A percentile compares a stretch with the other conserved stretches of the same genome.
Evolutionary conservation across 2,329 filamentous ascomycete genomes (phyloP).

Genomic region (Fonsecaea nubica): DNA sequence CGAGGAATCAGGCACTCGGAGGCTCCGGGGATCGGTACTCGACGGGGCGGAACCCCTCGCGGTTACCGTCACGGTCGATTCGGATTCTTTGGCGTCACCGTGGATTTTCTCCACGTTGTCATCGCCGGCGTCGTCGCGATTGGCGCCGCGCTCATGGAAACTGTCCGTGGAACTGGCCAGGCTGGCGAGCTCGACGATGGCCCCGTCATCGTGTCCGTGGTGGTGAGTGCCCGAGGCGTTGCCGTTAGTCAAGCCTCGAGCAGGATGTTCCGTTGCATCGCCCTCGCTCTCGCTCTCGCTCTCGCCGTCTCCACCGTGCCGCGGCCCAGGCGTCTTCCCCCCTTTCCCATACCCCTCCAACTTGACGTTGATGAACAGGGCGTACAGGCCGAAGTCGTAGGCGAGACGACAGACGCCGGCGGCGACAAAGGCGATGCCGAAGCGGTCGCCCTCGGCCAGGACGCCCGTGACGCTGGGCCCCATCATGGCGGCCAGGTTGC

Average conservation of each 20-base stretch:
- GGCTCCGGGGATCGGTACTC: background rate
- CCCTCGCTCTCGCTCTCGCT: no score
- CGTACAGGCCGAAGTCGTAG: constrained; percentile 66
- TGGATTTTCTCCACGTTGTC: background rate
- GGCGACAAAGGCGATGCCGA: constrained; percentile 68
- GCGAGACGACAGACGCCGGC: constrained; percentile 61
- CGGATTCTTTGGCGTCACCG: constrained; percentile 1
- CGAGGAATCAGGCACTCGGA: background rate
- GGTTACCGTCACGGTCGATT: background rate
- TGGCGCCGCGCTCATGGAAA: no score
- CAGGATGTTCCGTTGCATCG: background rate
- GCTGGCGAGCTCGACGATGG: constrained; percentile 29
- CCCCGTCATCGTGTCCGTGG: constrained; percentile 21
- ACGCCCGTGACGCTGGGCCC: constrained; percentile 64
- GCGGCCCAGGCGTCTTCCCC: constrained; percentile 37
- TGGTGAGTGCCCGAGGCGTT: background rate
- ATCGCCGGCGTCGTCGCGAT: background rate
- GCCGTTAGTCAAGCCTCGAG: background rate
- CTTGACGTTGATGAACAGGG: constrained; percentile 65
- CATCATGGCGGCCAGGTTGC: constrained; percentile 64
- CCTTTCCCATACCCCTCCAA: constrained; percentile 46
- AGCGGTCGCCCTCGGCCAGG: constrained; percentile 59
- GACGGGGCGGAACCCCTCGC: background rate
- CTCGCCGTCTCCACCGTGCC: constrained; percentile 45
- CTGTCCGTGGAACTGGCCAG: constrained; percentile 20